Conservation (phyloP, 2,329 filamentous ascomycete genomes). For the Alternaria sp. region DNA sequence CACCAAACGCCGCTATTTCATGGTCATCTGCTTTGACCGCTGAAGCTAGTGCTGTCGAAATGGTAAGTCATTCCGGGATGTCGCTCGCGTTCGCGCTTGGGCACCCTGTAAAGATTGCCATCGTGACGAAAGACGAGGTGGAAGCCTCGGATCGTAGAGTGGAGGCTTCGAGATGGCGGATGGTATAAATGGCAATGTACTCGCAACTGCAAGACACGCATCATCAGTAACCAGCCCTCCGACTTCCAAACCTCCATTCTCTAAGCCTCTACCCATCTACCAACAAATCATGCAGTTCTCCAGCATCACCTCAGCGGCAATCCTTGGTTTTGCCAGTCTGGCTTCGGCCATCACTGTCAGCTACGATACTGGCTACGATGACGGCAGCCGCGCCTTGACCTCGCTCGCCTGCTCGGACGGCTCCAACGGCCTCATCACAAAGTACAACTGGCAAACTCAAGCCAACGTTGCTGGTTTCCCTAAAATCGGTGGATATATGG, state of each 20-base stretch:
- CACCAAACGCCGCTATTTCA: conserved; percentile 19
- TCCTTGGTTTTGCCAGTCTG: conserved; percentile 37
- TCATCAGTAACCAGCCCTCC: conserved; percentile 20
- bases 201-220: conserved; percentile 12
- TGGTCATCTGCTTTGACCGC: conserved; percentile 38
- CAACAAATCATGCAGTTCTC: conserved; percentile 44
- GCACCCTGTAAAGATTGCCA: conserved; percentile 23
- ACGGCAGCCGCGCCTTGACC: conserved; percentile 61
- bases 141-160: conserved; percentile 19
- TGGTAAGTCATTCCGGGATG: conserved; percentile 26
- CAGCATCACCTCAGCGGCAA: conserved; percentile 28
- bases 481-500: conserved; percentile 57
- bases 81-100: conserved; percentile 29
- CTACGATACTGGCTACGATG: conserved; percentile 76
- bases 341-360: conserved; percentile 61
- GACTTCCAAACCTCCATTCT: not conserved
- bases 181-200: conserved; percentile 37
- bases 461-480: conserved; percentile 56
- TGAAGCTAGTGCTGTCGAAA: conserved; percentile 26
- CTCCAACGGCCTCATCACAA: conserved; percentile 68
- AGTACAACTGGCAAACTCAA: conserved; percentile 63
- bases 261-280: not conserved
- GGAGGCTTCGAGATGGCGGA: conserved; percentile 10
- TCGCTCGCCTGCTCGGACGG: conserved; percentile 72
- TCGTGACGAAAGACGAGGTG: conserved; percentile 27